Conservation (phyloP, 1,284 basidiomycete genomes). For the Ustilago nuda region DNA sequence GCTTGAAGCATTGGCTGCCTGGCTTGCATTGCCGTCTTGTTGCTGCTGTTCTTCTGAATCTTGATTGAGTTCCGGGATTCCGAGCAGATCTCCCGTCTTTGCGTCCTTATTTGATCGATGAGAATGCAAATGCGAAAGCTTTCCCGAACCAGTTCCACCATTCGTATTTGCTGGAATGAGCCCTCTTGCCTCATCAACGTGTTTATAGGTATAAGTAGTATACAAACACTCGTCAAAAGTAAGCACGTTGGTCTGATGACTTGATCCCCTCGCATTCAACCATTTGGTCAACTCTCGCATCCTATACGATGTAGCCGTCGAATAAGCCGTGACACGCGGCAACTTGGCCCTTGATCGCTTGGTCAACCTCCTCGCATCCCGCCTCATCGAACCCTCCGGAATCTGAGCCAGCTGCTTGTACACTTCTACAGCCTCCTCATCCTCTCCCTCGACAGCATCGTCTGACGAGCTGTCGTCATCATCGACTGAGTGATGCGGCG, state of each 20-base stretch:
- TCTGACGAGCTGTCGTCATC: slow-evolving; percentile 49
- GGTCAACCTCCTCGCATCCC: slow-evolving; percentile 88
- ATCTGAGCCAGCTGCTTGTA: slow-evolving; percentile 72
- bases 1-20: not conserved
- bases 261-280: slow-evolving; percentile 81
- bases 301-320: slow-evolving; percentile 91
- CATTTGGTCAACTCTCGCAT: slow-evolving; percentile 88
- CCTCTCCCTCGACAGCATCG: slow-evolving; percentile 53
- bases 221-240: slow-evolving; percentile 69
- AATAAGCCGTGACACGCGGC: slow-evolving; percentile 94
- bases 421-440: slow-evolving; percentile 55
- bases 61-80: slow-evolving; percentile 60
- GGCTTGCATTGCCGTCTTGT: slow-evolving; percentile 19
- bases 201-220: slow-evolving; percentile 67
- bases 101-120: slow-evolving; percentile 9
- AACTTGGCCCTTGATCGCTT: slow-evolving; percentile 93
- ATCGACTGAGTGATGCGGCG: slow-evolving; percentile 35
- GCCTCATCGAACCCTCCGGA: slow-evolving; percentile 89
- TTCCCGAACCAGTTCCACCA: not conserved
- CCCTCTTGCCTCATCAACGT: slow-evolving; percentile 62
- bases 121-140: slow-evolving; percentile 6
- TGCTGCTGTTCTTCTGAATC: slow-evolving; percentile 13
- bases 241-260: slow-evolving; percentile 78
- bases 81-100: slow-evolving; percentile 64
- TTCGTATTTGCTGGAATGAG: slow-evolving; percentile 25